Conservation (phyloP, 2,329 filamentous ascomycete genomes). For the Tolypocladium capitatum region DNA sequence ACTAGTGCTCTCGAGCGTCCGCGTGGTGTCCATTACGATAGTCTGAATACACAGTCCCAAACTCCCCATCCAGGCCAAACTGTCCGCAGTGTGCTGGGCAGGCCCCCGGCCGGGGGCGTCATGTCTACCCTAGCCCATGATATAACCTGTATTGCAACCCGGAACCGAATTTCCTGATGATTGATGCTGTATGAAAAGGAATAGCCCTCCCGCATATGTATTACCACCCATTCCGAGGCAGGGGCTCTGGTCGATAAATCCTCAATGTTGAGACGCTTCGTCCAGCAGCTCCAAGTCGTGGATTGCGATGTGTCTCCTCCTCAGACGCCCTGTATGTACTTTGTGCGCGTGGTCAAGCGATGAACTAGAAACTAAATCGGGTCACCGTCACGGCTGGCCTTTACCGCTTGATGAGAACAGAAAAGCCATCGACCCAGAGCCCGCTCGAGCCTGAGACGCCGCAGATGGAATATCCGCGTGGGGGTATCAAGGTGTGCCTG, state of each 20-base stretch:
- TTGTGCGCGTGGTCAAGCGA: background rate
- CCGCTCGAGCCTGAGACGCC: slow-evolving; percentile 75
- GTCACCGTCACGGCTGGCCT: no score
- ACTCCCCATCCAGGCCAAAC: background rate
- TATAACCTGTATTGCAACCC: background rate
- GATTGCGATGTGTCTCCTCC: background rate
- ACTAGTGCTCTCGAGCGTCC: background rate
- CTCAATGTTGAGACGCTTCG: background rate
- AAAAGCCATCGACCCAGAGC: slow-evolving; percentile 74
- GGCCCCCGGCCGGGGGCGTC: background rate
- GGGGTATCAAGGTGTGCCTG: slow-evolving; percentile 80
- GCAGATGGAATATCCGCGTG: slow-evolving; percentile 75
- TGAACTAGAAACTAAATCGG: background rate
- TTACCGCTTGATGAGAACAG: slow-evolving; percentile 48
- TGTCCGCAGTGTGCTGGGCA: background rate
- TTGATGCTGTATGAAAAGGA: background rate
- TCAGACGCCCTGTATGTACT: background rate
- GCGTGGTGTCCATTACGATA: no score
- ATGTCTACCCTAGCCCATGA: background rate
- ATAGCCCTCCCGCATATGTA: background rate
- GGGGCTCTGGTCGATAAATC: background rate
- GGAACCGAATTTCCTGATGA: slow-evolving; percentile 1
- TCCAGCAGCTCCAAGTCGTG: background rate
- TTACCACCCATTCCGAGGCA: background rate
- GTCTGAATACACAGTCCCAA: no score